Base-by-base conservation (phyloP, 768 basidiomycete species). In the Tulasnella sp. region DNA sequence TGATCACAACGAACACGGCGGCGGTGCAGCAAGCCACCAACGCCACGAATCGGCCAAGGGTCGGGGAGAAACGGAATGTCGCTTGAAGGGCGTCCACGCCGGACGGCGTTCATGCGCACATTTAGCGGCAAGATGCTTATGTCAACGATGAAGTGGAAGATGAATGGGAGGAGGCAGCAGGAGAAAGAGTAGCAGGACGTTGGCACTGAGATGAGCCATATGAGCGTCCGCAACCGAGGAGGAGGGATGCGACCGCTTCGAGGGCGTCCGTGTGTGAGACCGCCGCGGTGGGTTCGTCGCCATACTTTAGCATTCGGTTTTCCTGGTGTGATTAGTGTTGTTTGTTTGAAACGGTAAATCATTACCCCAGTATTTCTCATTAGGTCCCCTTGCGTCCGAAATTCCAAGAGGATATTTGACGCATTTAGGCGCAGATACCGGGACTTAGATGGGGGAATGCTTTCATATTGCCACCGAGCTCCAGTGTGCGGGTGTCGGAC, bases 271-370 rank as follows among this genome's bases (percentile, higher is more conserved):
- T 28, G 58, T 42, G 37, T 8, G 28, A 14, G 16, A 73, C 20
- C 72, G 5, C 72, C 28, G 16, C 72, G n/a, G n/a, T n/a, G n/a
- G n/a, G 31, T 20, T 73, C 41, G 11, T 34, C 72, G 2, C 28
- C 6, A 6, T 73, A 12, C 14, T 73, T 73, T 73, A 0, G 2
- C 28, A 24, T 14, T 73, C 72, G 22, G 3, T 28, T 37, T 73
- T 20, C 34, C 34, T 12, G 28, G 20, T 73, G 18, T 73, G 34
- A 46, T 46, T 46, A 46, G 16, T 46, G 34, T 73, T 73, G 34
- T 73, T 73, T 73, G 20, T 73, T 73, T 54, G 20, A 54, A 46
- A 54, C 50, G 50, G 50, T 54, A 54, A 54, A 54, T 54, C 24
- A 54, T 54, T 54, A 54, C 50, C 20, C 50, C 50, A 24, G 50